phyloP scores from a whole-genome alignment of 192 early-diverging fungal species.

The Powellomyces hirtus region DNA sequence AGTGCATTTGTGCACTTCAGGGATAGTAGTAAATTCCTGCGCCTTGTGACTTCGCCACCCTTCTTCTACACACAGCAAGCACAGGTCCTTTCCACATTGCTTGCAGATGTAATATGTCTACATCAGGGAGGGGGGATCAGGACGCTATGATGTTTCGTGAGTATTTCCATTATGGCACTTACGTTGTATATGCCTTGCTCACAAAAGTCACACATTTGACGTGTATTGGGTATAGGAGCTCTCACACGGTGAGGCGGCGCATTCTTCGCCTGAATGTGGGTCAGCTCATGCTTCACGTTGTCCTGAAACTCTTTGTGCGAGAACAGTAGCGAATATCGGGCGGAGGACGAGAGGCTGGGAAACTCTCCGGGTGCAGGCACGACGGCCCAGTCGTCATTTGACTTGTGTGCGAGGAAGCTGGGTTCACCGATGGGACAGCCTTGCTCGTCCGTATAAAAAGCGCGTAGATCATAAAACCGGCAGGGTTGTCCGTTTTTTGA shows the following conservation, averaged over 20 bases:
- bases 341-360: background rate
- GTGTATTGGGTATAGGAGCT: background rate
- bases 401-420: background rate
- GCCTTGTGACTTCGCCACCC: background rate
- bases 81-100: conserved; percentile 13
- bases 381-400: background rate
- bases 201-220: conserved; percentile 15
- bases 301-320: background rate
- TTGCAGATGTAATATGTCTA: conserved; percentile 18
- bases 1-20: background rate
- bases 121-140: background rate
- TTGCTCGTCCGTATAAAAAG: background rate
- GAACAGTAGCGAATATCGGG: background rate
- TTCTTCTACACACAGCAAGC: conserved; percentile 17
- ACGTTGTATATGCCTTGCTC: conserved; percentile 27
- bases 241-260: conserved; percentile 3
- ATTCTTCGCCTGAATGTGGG: background rate
- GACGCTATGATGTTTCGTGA: no score
- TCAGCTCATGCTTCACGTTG: conserved; percentile 5
- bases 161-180: no score
- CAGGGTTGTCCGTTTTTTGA: background rate
- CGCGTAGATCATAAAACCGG: background rate
- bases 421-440: background rate
- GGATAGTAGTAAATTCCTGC: background rate
- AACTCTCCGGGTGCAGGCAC: background rate